These are phyloP conservation scores for Taiozyma onychis DNA, from an alignment of 1,139 yeast genomes.

Conservation along the genomic window DNA sequence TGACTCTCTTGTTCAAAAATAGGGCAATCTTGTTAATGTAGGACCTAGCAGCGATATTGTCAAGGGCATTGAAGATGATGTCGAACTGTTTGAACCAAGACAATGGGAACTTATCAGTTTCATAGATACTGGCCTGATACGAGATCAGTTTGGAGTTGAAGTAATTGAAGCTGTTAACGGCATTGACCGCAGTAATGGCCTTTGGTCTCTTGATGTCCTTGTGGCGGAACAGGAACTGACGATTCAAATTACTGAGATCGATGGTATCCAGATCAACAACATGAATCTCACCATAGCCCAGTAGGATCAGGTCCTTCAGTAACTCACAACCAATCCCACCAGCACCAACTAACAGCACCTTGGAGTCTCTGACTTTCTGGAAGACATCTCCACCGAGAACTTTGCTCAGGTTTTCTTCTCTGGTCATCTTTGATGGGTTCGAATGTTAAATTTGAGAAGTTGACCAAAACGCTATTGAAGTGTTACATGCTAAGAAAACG, in stretches of 20 bases:
- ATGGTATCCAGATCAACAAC: slow-evolving; percentile 93
- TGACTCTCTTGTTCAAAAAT: slow-evolving; percentile 65
- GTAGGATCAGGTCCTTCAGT: slow-evolving; percentile 73
- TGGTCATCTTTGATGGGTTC: slow-evolving; percentile 2
- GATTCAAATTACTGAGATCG: slow-evolving; percentile 82
- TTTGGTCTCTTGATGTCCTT: slow-evolving; percentile 85
- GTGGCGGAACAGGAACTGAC: slow-evolving; percentile 86
- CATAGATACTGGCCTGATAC: slow-evolving; percentile 87
- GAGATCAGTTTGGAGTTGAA: slow-evolving; percentile 63
- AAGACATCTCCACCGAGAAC: slow-evolving; percentile 10
- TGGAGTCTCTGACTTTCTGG: slow-evolving; percentile 26
- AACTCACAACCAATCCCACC: slow-evolving; percentile 99
- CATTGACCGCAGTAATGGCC: slow-evolving; percentile 74
- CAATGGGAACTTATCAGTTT: slow-evolving; percentile 61
- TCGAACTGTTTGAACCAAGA: slow-evolving; percentile 79
- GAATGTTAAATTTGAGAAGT: too few relatives aligned
- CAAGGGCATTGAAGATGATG: slow-evolving; percentile 85
- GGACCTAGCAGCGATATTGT: slow-evolving; percentile 86
- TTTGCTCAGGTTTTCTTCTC: slow-evolving; percentile 6
- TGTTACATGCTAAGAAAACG: too few relatives aligned
- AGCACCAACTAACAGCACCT: slow-evolving; percentile 88
- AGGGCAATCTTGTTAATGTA: slow-evolving; percentile 83
- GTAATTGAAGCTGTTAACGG: slow-evolving; percentile 76
- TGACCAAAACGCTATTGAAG: too few relatives aligned
- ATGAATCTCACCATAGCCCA: slow-evolving; percentile 87